phyloP scores from a whole-genome alignment of 1,139 yeast genomes.

The Yamadazyma membranifaciens region DNA sequence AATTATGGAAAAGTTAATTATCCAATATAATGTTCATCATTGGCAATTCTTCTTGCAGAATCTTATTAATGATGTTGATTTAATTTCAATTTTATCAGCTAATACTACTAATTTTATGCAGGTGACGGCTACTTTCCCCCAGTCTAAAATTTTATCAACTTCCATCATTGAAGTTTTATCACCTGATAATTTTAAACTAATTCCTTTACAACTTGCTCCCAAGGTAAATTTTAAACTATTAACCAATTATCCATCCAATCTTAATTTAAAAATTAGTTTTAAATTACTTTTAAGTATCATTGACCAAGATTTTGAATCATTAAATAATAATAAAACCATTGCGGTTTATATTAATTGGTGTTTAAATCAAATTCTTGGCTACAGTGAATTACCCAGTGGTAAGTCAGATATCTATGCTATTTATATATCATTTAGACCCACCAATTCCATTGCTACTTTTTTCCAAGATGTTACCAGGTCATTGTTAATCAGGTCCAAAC shows the following conservation, averaged over 20 bases:
- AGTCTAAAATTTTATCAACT: not conserved
- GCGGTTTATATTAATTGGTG: constrained; percentile 12
- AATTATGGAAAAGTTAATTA: not conserved
- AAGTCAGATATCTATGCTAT: constrained; percentile 17
- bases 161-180: not conserved
- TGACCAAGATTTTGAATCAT: constrained; percentile 23
- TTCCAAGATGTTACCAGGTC: constrained; percentile 7
- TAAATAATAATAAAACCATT: constrained; percentile 10
- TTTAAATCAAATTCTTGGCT: constrained; percentile 10
- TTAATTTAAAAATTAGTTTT: constrained; percentile 12
- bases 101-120: no score
- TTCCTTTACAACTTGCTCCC: not conserved
- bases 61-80: no score
- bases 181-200: not conserved
- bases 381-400: constrained; percentile 14
- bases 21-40: not conserved
- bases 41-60: not conserved
- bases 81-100: no score
- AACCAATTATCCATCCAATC: constrained; percentile 1
- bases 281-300: constrained; percentile 23
- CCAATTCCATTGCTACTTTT: constrained; percentile 22
- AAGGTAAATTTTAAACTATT: not conserved
- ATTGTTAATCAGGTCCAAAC: no score
- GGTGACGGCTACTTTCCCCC: not conserved
- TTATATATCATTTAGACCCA: constrained; percentile 24